Evolutionary conservation across 169 alveolate species (phyloP), one percentile per base, ranked within the genome.

Genomic region (Plasmodium coatneyi): DNA sequence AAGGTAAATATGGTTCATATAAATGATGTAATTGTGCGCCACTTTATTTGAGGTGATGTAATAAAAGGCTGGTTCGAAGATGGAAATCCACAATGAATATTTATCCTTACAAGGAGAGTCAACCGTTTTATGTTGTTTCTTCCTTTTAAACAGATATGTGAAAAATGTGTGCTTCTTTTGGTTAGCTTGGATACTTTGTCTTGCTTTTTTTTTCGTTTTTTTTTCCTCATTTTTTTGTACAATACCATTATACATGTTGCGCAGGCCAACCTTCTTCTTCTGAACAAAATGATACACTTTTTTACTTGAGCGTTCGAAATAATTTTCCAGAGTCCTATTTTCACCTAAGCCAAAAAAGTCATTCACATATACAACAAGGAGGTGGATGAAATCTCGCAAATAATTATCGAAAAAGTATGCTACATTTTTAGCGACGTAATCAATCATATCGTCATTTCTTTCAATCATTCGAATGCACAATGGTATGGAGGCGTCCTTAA

Each of bases 1-100:
- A 43, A 56, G 60, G 78, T 87, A 78, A 34, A 87, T 78, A 56
- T 32, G 60, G 81, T 87, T 87, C 81, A 78, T 78, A 78, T 87
- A 71, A 30, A 80, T 43, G 28, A 87, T 79, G 71, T 87, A 87
- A 46, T 79, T 87, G 28, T 78, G 10, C 22, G 87, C 93, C 36
- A 56, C 83, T 6, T 76, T 25, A 54, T 87, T 80, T 14, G 93
- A 78, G 22, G 78, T 87, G 43, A 87, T 19, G 32, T 78, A 87
- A 56, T 74, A 84, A 49, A 43, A 72, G 39, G 54, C 36, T 87
- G 86, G 71, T 7, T 87, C 74, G 39, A 32, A 43, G 16, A 19
- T 72, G 32, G 52, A 12, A 78, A 43, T 22, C 30, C 70, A 39
- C n/a, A 56, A 56, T 16, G 72, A 30, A 14, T 14, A 66, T 66